Conservation (phyloP, 2,329 filamentous ascomycete genomes). For the Phaeosphaeria sp. region DNA sequence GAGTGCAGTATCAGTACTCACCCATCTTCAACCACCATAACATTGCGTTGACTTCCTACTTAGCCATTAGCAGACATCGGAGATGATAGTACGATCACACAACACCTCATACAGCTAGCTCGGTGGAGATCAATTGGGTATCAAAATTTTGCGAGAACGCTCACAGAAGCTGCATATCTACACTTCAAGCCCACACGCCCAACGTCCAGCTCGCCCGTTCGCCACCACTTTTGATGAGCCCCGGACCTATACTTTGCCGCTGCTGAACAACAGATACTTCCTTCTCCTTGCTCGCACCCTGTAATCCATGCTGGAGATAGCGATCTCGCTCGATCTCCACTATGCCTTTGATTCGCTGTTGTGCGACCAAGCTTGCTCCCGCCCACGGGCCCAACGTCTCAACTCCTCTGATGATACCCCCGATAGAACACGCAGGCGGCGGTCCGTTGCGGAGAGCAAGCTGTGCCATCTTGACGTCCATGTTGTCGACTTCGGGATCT, state of each 20-base stretch:
- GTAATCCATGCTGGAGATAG: constrained; percentile 71
- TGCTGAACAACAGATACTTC: constrained; percentile 66
- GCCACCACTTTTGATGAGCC: constrained; percentile 40
- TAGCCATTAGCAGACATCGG: too few relatives aligned
- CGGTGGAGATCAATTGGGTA: neutral
- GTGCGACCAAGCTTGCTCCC: constrained; percentile 73
- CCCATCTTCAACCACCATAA: too few relatives aligned
- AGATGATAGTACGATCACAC: neutral
- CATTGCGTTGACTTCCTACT: too few relatives aligned
- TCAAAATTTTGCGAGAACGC: neutral
- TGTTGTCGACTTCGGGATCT: constrained; percentile 61
- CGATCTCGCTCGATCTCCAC: constrained; percentile 74
- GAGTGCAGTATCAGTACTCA: neutral
- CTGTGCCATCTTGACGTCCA: constrained; percentile 65
- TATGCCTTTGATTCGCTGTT: constrained; percentile 72
- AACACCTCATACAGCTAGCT: neutral
- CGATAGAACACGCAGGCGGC: constrained; percentile 48
- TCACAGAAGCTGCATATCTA: neutral
- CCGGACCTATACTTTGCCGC: constrained; percentile 70
- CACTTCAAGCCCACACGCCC: constrained; percentile 46
- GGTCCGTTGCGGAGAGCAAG: constrained; percentile 53
- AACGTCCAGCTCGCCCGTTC: constrained; percentile 49
- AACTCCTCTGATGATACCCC: constrained; percentile 69
- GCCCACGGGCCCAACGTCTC: constrained; percentile 77
- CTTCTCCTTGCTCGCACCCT: constrained; percentile 65